Percentiles rank a stretch among this genome's conserved stretches.
Conservation (phyloP, 2,329 filamentous ascomycete genomes). For the Pyricularia sp. region DNA sequence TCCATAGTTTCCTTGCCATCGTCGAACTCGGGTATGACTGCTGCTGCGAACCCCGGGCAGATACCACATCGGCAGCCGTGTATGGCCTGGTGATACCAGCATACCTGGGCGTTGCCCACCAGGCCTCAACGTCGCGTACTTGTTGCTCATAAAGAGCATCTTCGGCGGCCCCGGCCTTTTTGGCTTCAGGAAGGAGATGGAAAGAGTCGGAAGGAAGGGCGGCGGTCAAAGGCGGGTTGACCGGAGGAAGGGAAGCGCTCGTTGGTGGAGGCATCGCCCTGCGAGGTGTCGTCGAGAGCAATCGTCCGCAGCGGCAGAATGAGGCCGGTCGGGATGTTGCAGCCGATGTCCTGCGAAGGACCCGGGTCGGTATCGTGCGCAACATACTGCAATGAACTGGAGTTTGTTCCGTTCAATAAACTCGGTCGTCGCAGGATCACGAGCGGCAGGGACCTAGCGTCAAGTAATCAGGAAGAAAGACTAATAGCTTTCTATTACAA, state of each 20-base stretch:
- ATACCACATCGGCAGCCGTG: slow-evolving; percentile 81
- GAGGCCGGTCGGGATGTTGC: slow-evolving; percentile 4
- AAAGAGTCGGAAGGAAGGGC: slow-evolving; percentile 65
- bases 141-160: slow-evolving; percentile 80
- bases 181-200: slow-evolving; percentile 69
- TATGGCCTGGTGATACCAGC: slow-evolving; percentile 89
- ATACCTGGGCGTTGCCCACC: slow-evolving; percentile 83
- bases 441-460: not conserved
- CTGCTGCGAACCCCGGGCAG: slow-evolving; percentile 80
- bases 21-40: slow-evolving; percentile 86
- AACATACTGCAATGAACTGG: slow-evolving; percentile 12
- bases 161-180: slow-evolving; percentile 73
- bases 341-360: slow-evolving; percentile 12
- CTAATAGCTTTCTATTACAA: not conserved
- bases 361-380: slow-evolving; percentile 12
- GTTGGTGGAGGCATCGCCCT: slow-evolving; percentile 36
- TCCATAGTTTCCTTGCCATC: slow-evolving; percentile 92
- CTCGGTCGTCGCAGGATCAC: not conserved
- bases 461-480: not conserved
- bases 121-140: slow-evolving; percentile 74
- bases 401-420: not conserved
- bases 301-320: slow-evolving; percentile 9
- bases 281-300: slow-evolving; percentile 29
- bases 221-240: slow-evolving; percentile 52
- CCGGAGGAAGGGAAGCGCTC: slow-evolving; percentile 33